phyloP scores from a whole-genome alignment of 2,329 filamentous ascomycete species.

The Lachnellula hyalina region DNA sequence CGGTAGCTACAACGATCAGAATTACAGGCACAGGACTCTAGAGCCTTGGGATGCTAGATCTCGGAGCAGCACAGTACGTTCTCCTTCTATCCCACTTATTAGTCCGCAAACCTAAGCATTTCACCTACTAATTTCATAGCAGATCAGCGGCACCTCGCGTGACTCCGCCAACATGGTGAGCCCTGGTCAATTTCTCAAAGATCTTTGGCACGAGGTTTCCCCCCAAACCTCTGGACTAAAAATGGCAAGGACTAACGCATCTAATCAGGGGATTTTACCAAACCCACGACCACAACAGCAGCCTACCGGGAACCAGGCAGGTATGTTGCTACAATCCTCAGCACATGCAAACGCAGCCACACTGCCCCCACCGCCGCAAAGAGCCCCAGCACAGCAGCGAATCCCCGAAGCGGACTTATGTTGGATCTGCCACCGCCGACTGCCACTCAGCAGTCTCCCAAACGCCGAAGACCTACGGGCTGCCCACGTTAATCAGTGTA shows the following conservation, averaged over 20 bases:
- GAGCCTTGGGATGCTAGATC: conserved; percentile 17
- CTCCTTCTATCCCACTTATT: not conserved
- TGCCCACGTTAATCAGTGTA: too few species aligned
- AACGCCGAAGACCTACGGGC: too few species aligned
- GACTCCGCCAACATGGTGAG: conserved; percentile 5
- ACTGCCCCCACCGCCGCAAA: not conserved
- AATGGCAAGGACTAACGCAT: too few species aligned
- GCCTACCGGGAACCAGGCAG: not conserved
- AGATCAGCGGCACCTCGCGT: conserved; percentile 8
- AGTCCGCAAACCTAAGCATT: not conserved
- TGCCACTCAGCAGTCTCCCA: too few species aligned
- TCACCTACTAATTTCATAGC: not conserved
- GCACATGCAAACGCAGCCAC: conserved; percentile 5
- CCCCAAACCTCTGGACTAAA: too few species aligned
- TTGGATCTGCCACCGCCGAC: too few species aligned
- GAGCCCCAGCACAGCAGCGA: too few species aligned
- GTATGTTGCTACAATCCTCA: conserved; percentile 6
- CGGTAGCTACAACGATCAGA: conserved; percentile 4
- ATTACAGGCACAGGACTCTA: conserved; percentile 8
- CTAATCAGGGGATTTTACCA: too few species aligned
- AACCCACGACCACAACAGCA: not conserved
- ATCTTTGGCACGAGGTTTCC: not conserved
- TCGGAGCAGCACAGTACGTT: conserved; percentile 26
- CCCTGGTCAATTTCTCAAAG: not conserved
- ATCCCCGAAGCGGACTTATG: too few species aligned